Base-by-base conservation (phyloP, 306 rosid species). In the Dryas drummondii region DNA sequence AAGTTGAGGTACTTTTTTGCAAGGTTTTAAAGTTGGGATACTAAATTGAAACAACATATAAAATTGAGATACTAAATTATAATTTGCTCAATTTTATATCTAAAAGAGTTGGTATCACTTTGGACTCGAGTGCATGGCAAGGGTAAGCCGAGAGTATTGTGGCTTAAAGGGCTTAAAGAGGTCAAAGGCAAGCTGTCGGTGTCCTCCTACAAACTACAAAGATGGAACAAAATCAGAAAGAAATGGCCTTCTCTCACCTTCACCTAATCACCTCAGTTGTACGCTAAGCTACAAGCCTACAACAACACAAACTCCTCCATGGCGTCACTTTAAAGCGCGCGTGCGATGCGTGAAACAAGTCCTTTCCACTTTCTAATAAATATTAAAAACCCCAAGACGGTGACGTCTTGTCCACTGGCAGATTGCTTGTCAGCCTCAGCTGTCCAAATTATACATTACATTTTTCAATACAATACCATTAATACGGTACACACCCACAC, bases 211-310 rank as follows among this genome's bases (percentile, higher is more conserved):
- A 32, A 32, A 32, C 45, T 59, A 60, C 61, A 55, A 65, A 46
- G 46, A 32, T 32, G 37, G 37, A 63, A 58, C 16, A 81, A 81
- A 59, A 59, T 71, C 66, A 57, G 55, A 49, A 0, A 27, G 19
- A 59, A 59, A 56, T 73, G 78, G 37, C 37, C 37, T 32, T 32
- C 37, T 32, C 37, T 32, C 37, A 1, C 37, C 37, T 22, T 22
- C 22, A 22, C 22, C 22, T 22, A 22, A 22, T 22, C 22, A 19
- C 22, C 22, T 19, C 22, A 19, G 22, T 19, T 84, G 71, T 78
- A 76, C 88, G 88, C 88, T 69, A 86, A 73, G 85, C 70, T 75
- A 81, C n/a, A n/a, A n/a, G n/a, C n/a, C n/a, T n/a, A n/a, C 55
- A 57, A 72, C n/a, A 26, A 50, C 0, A 73, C 51, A 11, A 55